Evolutionary conservation across 257 asterid species (phyloP).

Genomic region (Coffea canephora): DNA sequence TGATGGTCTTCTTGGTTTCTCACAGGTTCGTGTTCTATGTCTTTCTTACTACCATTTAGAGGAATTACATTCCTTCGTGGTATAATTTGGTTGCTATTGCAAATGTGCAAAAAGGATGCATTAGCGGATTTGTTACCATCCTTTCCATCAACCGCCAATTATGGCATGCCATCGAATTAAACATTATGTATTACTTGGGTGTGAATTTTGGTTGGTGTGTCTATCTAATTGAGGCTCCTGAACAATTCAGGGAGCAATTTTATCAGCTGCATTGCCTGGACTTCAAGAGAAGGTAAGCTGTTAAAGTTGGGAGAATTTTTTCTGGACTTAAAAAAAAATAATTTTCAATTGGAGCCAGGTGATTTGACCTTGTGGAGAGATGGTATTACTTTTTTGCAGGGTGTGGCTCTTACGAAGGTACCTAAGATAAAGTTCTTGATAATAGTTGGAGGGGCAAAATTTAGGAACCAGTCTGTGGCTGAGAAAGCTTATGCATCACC

Average conservation of each 20-base stretch:
- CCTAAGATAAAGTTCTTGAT: slow-evolving; percentile 62
- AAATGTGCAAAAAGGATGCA: neutral
- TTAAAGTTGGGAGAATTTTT: neutral
- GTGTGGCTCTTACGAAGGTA: slow-evolving; percentile 62
- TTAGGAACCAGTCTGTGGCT: slow-evolving; percentile 41
- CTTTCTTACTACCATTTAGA: neutral
- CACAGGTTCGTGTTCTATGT: slow-evolving; percentile 50
- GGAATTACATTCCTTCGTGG: neutral
- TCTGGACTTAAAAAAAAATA: neutral
- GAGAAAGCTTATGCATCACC: slow-evolving; percentile 68
- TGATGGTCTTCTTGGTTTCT: slow-evolving; percentile 96
- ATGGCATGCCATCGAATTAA: neutral
- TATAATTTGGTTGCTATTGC: neutral
- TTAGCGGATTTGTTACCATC: neutral
- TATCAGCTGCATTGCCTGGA: slow-evolving; percentile 82
- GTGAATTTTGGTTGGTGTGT: neutral
- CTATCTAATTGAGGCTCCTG: neutral
- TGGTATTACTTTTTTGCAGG: slow-evolving; percentile 39
- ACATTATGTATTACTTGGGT: too few relatives aligned
- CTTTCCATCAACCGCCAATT: neutral
- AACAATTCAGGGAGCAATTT: slow-evolving; percentile 73
- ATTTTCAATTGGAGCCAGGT: neutral
- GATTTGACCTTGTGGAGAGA: neutral
- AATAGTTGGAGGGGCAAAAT: slow-evolving; percentile 80
- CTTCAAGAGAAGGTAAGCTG: slow-evolving; percentile 64